Evolutionary conservation across 169 alveolate species (phyloP).

Genomic region (Plasmodium berghei): DNA sequence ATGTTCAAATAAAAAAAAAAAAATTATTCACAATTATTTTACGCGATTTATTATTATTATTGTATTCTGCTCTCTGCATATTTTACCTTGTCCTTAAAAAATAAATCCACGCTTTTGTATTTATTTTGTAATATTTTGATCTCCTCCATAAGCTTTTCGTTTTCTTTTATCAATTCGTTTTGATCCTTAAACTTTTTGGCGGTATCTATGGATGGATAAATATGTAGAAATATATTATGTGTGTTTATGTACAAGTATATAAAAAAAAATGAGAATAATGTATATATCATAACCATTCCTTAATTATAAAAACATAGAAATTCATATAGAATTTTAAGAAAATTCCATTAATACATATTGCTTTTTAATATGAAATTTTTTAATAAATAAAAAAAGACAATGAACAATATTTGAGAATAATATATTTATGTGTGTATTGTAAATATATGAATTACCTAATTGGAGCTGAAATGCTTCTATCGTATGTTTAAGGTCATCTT

Average conservation of each 20-base stretch:
- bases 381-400: too few species aligned
- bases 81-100: slow-evolving; percentile 57
- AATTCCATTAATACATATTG: too few species aligned
- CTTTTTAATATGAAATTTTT: too few species aligned
- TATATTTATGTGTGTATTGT: background rate
- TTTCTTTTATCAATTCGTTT: slow-evolving; percentile 29
- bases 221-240: too few species aligned
- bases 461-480: slow-evolving; percentile 63
- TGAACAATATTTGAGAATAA: background rate
- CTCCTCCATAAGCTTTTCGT: slow-evolving; percentile 55
- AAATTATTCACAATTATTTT: background rate
- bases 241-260: too few species aligned
- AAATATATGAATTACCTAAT: slow-evolving; percentile 7
- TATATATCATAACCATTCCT: too few species aligned
- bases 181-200: slow-evolving; percentile 47
- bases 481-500: slow-evolving; percentile 53
- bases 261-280: too few species aligned
- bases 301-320: too few species aligned
- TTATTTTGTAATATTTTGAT: slow-evolving; percentile 58
- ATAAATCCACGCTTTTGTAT: slow-evolving; percentile 52
- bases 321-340: too few species aligned
- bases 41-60: background rate
- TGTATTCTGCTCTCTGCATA: background rate
- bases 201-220: slow-evolving; percentile 6
- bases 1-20: slow-evolving; percentile 1